Evolutionary conservation across 208 protist species (phyloP).

Genomic region (Leishmania turanica): DNA sequence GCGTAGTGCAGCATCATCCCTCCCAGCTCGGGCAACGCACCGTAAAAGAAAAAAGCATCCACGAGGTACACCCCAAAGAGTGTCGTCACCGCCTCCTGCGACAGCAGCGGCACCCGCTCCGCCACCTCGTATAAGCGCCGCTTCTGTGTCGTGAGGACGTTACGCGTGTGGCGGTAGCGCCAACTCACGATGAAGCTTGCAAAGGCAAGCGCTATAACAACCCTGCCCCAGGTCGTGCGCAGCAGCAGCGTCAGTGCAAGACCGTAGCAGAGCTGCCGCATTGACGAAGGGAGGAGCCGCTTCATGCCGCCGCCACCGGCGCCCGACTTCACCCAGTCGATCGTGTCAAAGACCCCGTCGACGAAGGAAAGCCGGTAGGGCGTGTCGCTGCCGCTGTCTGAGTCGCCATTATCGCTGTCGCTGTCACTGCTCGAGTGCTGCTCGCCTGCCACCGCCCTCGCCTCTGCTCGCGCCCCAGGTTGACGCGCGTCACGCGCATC

Average conservation of each 20-base stretch:
- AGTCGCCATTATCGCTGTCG: not conserved
- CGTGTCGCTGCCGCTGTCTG: not conserved
- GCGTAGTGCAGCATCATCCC: conserved; percentile 68
- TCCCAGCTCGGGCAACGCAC: conserved; percentile 42
- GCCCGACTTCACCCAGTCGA: conserved; percentile 14
- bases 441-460: not conserved
- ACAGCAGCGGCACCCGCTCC: conserved; percentile 39
- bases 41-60: conserved; percentile 60
- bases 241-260: conserved; percentile 28
- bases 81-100: conserved; percentile 33
- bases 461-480: not conserved
- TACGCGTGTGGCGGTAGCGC: conserved; percentile 35
- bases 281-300: not conserved
- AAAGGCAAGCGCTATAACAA: conserved; percentile 12
- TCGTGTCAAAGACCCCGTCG: conserved; percentile 26
- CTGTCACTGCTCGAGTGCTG: not conserved
- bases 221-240: conserved; percentile 28
- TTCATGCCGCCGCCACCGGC: conserved; percentile 12
- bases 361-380: conserved; percentile 20
- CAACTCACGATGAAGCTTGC: conserved; percentile 23
- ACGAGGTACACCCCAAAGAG: conserved; percentile 62
- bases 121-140: conserved; percentile 60
- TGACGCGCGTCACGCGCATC: not conserved
- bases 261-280: conserved; percentile 18
- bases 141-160: conserved; percentile 33